Evolutionary conservation across 2,329 filamentous ascomycete genomes (phyloP), one percentile per base, ranked within the genome.

Genomic region (Rhinocladiella mackenziei): DNA sequence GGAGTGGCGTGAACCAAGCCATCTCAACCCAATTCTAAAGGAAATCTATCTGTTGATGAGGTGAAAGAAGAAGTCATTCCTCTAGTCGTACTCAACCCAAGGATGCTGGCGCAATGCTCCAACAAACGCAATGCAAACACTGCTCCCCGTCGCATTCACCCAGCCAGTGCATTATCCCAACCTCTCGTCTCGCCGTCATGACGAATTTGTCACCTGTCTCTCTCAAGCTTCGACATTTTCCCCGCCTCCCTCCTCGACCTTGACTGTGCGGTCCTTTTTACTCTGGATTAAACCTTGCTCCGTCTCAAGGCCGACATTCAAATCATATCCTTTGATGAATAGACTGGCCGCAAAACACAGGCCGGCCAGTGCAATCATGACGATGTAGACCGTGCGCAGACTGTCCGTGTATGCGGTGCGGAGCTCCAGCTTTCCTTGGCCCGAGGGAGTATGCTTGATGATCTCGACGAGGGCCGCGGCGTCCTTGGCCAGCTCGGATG

Each of bases 401-500:
- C 71, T 71, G 56, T 77, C 71, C 0, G 73, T 71, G 55, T 80
- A 81, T 2, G 72, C 72, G 35, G 69, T 62, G 45, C 76, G 70
- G 34, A 80, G 62, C 26, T 71, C 57, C 5, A 56, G 54, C 56
- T 71, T 72, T 19, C 49, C 48, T 4, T 43, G 32, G 0, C 68
- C 69, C 5, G 60, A 63, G 9, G 70, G 65, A 68, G 82, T 76
- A 1, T 57, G 57, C 58, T 74, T 76, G 60, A 82, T 80, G 41
- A 81, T 65, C 46, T 75, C 67, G 0, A 83, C 76, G 9, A 83
- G 65, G 0, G 72, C 73, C 0, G 78, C 76, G 0, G 79, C 76
- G 58, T 83, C 77, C 40, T 70, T 68, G 8, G 75, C 74, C 57
- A 77, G 77, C 35, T 68, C 65, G 2, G 52, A 59, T 0, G 76